Evolutionary conservation across 2,329 filamentous ascomycete species (phyloP).

Genomic region (Penicillium fuscoglaucum): DNA sequence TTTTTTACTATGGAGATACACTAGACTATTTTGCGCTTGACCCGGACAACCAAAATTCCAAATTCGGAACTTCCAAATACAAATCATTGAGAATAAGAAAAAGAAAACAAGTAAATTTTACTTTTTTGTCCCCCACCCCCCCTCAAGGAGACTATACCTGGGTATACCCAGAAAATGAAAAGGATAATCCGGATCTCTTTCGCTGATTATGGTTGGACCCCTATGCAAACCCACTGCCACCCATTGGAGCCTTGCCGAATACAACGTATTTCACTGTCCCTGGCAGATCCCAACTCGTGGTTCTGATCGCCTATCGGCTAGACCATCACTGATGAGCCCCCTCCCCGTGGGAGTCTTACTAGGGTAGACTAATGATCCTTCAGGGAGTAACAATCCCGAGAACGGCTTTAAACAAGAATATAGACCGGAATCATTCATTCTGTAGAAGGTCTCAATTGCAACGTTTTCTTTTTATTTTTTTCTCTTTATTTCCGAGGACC

Average conservation of each 20-base stretch:
- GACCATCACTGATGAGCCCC: background rate
- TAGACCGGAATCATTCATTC: background rate
- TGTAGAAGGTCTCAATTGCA: slow-evolving; percentile 1
- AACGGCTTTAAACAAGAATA: background rate
- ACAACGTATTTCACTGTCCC: slow-evolving; percentile 30
- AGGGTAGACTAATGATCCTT: slow-evolving; percentile 2
- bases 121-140: background rate
- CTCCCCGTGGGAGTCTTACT: slow-evolving; percentile 5
- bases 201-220: slow-evolving; percentile 26
- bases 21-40: slow-evolving; percentile 11
- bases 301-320: slow-evolving; percentile 18
- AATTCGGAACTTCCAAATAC: slow-evolving; percentile 3
- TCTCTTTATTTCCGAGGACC: background rate
- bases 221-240: slow-evolving; percentile 28
- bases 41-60: slow-evolving; percentile 15
- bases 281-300: slow-evolving; percentile 35
- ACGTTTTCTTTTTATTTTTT: background rate
- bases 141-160: background rate
- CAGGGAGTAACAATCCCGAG: background rate
- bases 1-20: slow-evolving; percentile 21
- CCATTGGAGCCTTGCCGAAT: slow-evolving; percentile 27
- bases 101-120: slow-evolving; percentile 5
- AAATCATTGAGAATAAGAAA: slow-evolving; percentile 12
- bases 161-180: background rate
- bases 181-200: slow-evolving; percentile 16